Conservation (phyloP, 2,329 filamentous ascomycete genomes). For the Pseudonectria foliicola region DNA sequence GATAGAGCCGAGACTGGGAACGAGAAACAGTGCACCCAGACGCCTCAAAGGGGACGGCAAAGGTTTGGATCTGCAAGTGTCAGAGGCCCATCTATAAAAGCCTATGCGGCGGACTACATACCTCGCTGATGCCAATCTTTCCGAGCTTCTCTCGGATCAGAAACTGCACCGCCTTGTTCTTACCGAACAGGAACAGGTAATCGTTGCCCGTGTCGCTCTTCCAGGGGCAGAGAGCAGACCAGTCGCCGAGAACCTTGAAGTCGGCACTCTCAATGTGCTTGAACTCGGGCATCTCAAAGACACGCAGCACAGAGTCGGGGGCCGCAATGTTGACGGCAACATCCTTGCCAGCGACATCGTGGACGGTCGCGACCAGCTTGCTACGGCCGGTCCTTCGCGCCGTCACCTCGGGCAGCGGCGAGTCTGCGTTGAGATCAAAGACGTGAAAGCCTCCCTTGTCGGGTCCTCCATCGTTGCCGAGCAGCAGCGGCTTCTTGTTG, state of each 20-base stretch:
- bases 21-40: conserved; percentile 35
- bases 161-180: conserved; percentile 31
- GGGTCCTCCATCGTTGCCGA: conserved; percentile 40
- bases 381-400: conserved; percentile 34
- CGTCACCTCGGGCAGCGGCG: conserved; percentile 24
- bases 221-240: conserved; percentile 41
- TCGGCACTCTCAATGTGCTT: conserved; percentile 25
- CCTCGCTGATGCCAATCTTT: conserved; percentile 31
- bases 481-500: conserved; percentile 26
- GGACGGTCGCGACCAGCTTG: conserved; percentile 35
- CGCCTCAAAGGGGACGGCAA: conserved; percentile 33
- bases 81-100: not conserved
- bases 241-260: conserved; percentile 35
- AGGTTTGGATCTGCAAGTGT: conserved; percentile 33
- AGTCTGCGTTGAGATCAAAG: conserved; percentile 26
- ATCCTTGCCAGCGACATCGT: conserved; percentile 30
- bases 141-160: conserved; percentile 26
- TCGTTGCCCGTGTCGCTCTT: conserved; percentile 33
- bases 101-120: conserved; percentile 1
- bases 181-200: conserved; percentile 41
- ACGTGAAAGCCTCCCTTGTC: conserved; percentile 35
- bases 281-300: conserved; percentile 29
- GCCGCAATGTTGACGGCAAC: conserved; percentile 34
- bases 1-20: conserved; percentile 30
- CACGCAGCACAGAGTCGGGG: conserved; percentile 34